Evolutionary conservation across 108 stramenopile species (phyloP).

Genomic region (Pseudonitzschia pungens): DNA sequence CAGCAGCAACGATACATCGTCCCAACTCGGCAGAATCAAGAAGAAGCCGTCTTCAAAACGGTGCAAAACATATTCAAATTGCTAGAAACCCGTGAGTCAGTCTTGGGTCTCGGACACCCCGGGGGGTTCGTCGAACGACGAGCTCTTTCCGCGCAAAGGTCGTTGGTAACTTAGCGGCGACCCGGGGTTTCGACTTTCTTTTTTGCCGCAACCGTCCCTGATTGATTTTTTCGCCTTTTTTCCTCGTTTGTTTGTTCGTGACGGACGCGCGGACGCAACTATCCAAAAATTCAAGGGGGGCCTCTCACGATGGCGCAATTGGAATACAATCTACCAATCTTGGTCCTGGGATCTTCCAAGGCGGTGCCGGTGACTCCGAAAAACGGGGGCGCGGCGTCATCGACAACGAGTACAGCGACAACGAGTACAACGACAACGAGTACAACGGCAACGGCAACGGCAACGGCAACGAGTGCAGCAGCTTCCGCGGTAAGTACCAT

Average conservation of each 20-base stretch:
- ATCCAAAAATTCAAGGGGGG: conserved; percentile 25
- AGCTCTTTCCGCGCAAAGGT: too few relatives aligned
- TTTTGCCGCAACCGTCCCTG: too few relatives aligned
- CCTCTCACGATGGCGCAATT: conserved; percentile 39
- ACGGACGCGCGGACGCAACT: not conserved
- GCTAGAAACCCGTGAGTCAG: conserved; percentile 34
- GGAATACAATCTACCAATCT: conserved; percentile 42
- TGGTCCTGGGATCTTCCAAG: conserved; percentile 3
- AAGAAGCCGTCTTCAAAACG: conserved; percentile 14
- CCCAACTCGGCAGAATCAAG: conserved; percentile 12
- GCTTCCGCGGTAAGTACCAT: not conserved
- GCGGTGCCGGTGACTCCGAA: not conserved
- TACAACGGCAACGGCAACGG: not conserved
- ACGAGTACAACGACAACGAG: not conserved
- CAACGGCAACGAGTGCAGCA: not conserved
- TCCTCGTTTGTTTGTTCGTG: too few relatives aligned
- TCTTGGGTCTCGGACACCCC: not conserved
- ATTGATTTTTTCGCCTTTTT: not conserved
- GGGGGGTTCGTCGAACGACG: not conserved
- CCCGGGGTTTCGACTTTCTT: too few relatives aligned
- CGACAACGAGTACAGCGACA: not conserved
- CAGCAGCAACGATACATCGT: not conserved
- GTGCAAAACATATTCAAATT: conserved; percentile 30
- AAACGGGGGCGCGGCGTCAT: not conserved
- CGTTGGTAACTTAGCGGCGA: too few relatives aligned